Evolutionary conservation across 1,284 basidiomycete species (phyloP), one percentile per base, ranked within the genome.

Genomic region (Trametes versicolor): DNA sequence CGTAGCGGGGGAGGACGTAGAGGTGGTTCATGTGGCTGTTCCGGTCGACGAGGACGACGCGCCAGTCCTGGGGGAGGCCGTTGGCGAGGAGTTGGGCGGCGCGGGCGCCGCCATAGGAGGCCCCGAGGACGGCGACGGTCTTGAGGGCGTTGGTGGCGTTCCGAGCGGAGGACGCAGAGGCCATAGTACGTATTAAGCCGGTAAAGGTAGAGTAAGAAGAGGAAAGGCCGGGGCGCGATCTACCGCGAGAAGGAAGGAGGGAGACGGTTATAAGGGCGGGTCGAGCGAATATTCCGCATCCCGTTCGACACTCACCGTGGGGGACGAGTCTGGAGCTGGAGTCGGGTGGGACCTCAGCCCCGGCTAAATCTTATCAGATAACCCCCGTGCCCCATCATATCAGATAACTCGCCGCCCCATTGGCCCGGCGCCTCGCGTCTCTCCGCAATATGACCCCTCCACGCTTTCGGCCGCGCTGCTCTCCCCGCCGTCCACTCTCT

Each of bases 31-130:
- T 69, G 65, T 77, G 73, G 55, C 65, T 72, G 70, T 93, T 92
- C 60, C 90, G 79, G 72, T 93, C 91, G 47, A 93, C 81, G n/a
- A 89, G 78, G n/a, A 93, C 82, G 41, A 93, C 81, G 49, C 85
- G 81, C 87, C 88, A 92, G 29, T 79, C 85, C 23, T 78, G 72
- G 3, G 91, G 90, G 27, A 93, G 77, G 37, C 77, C 78, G 34
- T 83, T 77, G 12, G 86, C 83, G 43, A 93, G 83, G 23, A 88
- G 69, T 61, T 85, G 83, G 8, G 87, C 85, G 0, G 89, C 89
- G 58, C 83, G 82, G 25, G 78, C 75, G 55, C 84, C 86, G 61
- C 85, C 88, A 71, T 89, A 90, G 5, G 86, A 83, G n/a, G 80
- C 85, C 13, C 88, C 88, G 39, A 89, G 80, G 41, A 89, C 83